Evolutionary conservation across 2,329 filamentous ascomycete species (phyloP).

Genomic region (Pyrenochaeta sp.): DNA sequence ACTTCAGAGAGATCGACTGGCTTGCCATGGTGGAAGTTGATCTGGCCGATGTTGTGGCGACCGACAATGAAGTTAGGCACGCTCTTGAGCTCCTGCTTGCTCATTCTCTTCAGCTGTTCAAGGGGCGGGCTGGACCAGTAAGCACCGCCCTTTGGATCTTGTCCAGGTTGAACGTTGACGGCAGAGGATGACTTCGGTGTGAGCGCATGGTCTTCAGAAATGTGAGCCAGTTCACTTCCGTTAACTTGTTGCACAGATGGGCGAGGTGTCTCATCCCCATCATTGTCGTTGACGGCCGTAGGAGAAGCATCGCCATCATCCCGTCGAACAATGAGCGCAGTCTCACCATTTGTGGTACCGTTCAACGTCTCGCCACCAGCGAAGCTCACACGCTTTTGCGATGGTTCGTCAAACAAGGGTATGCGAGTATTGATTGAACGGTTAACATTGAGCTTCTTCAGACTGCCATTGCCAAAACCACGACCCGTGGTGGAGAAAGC

Average conservation of each 20-base stretch:
- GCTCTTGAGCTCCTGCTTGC: conserved; percentile 77
- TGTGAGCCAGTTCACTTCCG: conserved; percentile 79
- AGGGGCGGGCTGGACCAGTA: conserved; percentile 88
- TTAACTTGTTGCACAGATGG: conserved; percentile 76
- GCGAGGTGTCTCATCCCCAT: conserved; percentile 48
- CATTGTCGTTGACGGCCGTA: conserved; percentile 57
- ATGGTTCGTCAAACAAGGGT: conserved; percentile 65
- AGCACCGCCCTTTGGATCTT: conserved; percentile 69
- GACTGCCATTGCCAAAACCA: conserved; percentile 57
- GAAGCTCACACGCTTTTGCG: conserved; percentile 85
- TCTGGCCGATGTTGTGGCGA: conserved; percentile 79
- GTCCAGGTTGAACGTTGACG: conserved; percentile 35
- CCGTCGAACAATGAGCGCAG: conserved; percentile 61
- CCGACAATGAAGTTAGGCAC: conserved; percentile 82
- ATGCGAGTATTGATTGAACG: conserved; percentile 75
- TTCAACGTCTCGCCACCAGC: conserved; percentile 66
- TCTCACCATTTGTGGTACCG: conserved; percentile 51
- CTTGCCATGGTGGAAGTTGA: conserved; percentile 70
- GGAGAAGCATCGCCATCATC: conserved; percentile 62
- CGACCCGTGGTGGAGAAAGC: conserved; percentile 75
- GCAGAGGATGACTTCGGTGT: conserved; percentile 46
- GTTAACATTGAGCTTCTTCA: conserved; percentile 95
- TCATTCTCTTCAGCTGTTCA: conserved; percentile 80
- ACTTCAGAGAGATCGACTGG: conserved; percentile 81
- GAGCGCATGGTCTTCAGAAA: conserved; percentile 73